These are phyloP conservation scores for Beauveria caledonica DNA, from an alignment of 2,329 filamentous ascomycete species.

Conservation along the genomic window DNA sequence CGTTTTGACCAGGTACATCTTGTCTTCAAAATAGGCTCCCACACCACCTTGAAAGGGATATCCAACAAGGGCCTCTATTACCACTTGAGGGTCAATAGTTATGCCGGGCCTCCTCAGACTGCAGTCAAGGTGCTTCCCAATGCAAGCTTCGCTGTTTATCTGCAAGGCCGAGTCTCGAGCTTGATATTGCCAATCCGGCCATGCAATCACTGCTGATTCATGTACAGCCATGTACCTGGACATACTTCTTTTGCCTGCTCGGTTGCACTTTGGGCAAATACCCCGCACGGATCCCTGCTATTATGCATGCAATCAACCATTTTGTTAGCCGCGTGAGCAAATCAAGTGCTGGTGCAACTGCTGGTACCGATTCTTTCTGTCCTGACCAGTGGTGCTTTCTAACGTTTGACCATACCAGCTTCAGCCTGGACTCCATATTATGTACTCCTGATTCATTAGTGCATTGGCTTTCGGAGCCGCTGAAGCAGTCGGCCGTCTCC, in stretches of 20 bases:
- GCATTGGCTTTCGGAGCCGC: constrained; percentile 4
- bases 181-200: too few relatives aligned
- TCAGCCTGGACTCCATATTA: not conserved
- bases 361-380: not conserved
- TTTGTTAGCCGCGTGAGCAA: not conserved
- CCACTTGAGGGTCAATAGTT: too few relatives aligned
- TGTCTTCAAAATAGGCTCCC: too few relatives aligned
- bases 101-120: too few relatives aligned
- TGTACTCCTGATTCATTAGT: not conserved
- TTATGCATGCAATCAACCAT: not conserved
- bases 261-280: not conserved
- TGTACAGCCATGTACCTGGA: too few relatives aligned
- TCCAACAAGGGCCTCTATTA: too few relatives aligned
- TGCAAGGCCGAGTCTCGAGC: too few relatives aligned
- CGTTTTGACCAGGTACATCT: not conserved
- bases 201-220: too few relatives aligned
- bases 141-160: too few relatives aligned
- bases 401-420: not conserved
- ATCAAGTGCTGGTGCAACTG: not conserved
- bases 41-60: too few relatives aligned
- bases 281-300: not conserved
- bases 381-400: not conserved
- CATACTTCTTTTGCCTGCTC: not conserved
- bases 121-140: too few relatives aligned
- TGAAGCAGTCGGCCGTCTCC: not conserved